phyloP scores from a whole-genome alignment of 1,284 basidiomycete genomes.

The Ustilago vetiveriae region DNA sequence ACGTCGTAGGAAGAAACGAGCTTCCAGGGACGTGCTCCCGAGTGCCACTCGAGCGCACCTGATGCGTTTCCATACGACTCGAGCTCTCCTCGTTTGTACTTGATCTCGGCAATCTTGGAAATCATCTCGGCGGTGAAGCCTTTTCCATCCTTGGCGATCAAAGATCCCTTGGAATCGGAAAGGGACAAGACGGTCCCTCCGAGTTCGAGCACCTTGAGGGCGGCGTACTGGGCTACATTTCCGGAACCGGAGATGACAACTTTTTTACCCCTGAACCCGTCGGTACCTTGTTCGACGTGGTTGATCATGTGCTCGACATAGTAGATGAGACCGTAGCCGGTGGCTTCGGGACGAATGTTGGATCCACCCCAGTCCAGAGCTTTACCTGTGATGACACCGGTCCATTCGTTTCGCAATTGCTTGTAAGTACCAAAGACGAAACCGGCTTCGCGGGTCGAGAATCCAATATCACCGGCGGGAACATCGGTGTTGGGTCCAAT shows the following conservation, averaged over 20 bases:
- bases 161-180: slow-evolving; percentile 79
- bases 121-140: slow-evolving; percentile 69
- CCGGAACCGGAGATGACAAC: slow-evolving; percentile 78
- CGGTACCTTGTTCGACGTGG: slow-evolving; percentile 64
- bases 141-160: slow-evolving; percentile 71
- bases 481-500: slow-evolving; percentile 76
- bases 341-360: slow-evolving; percentile 62
- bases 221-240: slow-evolving; percentile 81
- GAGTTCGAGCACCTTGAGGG: slow-evolving; percentile 81
- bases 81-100: slow-evolving; percentile 74
- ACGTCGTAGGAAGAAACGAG: slow-evolving; percentile 75
- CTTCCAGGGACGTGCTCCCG: slow-evolving; percentile 77
- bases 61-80: slow-evolving; percentile 36
- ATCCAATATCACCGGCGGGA: slow-evolving; percentile 80
- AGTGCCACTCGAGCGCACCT: slow-evolving; percentile 47
- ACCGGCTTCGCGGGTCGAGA: slow-evolving; percentile 70
- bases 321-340: slow-evolving; percentile 80
- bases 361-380: slow-evolving; percentile 75
- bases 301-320: slow-evolving; percentile 76
- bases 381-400: slow-evolving; percentile 82
- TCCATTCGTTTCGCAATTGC: slow-evolving; percentile 78
- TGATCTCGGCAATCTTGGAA: slow-evolving; percentile 70
- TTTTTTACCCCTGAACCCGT: slow-evolving; percentile 71
- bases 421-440: slow-evolving; percentile 72
- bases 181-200: slow-evolving; percentile 80